phyloP scores from a whole-genome alignment of 768 basidiomycete species.

The Serendipita indica region DNA sequence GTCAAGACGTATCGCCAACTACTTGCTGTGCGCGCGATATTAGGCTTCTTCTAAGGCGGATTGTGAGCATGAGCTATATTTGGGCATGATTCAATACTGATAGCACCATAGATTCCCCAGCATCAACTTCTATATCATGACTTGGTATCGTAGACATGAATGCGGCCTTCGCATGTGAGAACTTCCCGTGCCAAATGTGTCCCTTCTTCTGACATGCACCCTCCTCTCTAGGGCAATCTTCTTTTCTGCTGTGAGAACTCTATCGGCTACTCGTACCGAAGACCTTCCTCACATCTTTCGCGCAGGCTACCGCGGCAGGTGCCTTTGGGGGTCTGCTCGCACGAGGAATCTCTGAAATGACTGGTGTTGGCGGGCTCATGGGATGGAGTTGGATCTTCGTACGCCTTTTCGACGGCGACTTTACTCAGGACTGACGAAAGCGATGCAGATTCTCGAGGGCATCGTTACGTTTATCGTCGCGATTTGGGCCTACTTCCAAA shows the following conservation, averaged over 20 bases:
- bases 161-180: conserved; percentile 7
- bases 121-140: conserved; percentile 1
- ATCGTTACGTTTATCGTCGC: conserved; percentile 18
- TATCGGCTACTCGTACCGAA: too few species aligned
- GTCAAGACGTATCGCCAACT: conserved; percentile 2
- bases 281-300: too few species aligned
- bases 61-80: too few species aligned
- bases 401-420: too few species aligned
- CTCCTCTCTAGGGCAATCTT: too few species aligned
- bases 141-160: conserved; percentile 5
- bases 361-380: conserved; percentile 34
- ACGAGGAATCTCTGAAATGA: conserved; percentile 41
- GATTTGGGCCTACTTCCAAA: conserved; percentile 20
- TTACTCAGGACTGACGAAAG: too few species aligned
- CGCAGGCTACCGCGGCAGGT: conserved; percentile 71
- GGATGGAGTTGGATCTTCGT: conserved; percentile 56
- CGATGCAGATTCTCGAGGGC: conserved; percentile 16
- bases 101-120: conserved; percentile 1
- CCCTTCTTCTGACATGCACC: too few species aligned
- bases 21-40: neutral
- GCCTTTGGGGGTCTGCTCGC: conserved; percentile 62
- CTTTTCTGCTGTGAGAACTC: conserved; percentile 61
- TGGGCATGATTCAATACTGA: too few species aligned
- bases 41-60: conserved; percentile 5
- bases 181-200: too few species aligned